These are phyloP conservation scores for Linnemannia zychae DNA, from an alignment of 192 early-diverging fungal species.

Conservation along the genomic window DNA sequence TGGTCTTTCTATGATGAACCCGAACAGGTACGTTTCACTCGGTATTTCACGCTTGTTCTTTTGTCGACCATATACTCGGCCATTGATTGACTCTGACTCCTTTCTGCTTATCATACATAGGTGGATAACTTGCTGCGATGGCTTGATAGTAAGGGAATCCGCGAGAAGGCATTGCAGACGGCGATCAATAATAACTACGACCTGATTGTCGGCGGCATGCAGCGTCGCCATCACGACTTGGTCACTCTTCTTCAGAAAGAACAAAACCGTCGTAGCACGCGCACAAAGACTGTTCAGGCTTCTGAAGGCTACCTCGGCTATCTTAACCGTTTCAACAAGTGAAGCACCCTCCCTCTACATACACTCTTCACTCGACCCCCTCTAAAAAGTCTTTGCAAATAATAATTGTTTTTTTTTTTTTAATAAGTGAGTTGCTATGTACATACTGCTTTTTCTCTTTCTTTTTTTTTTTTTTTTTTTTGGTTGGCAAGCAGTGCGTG, in stretches of 20 bases:
- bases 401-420: background rate
- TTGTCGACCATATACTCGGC: background rate
- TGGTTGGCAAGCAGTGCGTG: background rate
- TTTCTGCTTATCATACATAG: conserved; percentile 66
- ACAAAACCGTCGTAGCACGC: conserved; percentile 59
- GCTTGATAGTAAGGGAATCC: conserved; percentile 83
- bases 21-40: conserved; percentile 50
- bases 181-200: conserved; percentile 46
- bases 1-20: conserved; percentile 58
- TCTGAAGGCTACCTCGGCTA: conserved; percentile 52
- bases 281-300: conserved; percentile 56
- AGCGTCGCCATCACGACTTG: conserved; percentile 48
- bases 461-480: conserved; percentile 14
- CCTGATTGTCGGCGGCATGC: conserved; percentile 44
- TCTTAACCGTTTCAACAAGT: conserved; percentile 30
- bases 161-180: conserved; percentile 74
- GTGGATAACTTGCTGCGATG: conserved; percentile 77
- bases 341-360: background rate
- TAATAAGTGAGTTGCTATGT: background rate
- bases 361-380: background rate
- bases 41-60: background rate
- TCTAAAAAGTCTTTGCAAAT: background rate
- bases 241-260: conserved; percentile 46
- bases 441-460: background rate
- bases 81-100: conserved; percentile 8